Base-by-base conservation (phyloP, 2,329 filamentous ascomycete species). In the Diaporthe vaccinii region DNA sequence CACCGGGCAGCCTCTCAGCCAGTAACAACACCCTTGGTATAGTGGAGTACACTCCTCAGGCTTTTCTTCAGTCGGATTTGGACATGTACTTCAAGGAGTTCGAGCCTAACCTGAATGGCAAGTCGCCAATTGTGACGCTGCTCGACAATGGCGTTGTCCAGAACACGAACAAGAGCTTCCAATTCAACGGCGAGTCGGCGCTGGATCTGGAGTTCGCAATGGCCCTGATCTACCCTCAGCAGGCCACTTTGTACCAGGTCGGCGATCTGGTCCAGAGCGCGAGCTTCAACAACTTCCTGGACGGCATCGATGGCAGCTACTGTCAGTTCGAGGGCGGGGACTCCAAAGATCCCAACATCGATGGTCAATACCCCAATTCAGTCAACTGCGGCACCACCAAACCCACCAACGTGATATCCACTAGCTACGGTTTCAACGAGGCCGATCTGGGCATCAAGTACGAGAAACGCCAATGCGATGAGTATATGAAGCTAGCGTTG, bases 401-500 rank as follows among this genome's bases (percentile, higher is more conserved):
- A 17, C 79, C 86, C 8, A 86, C 89, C 5, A 89, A 90, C 74
- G 89, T 90, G 74, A 87, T 91, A 75, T 87, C 85, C 31, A 88
- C 88, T 39, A 89, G 87, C 15, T 91, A 91, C 80, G 85, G 84
- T 17, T 87, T 87, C 77, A 87, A 88, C 77, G 89, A 91, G 81
- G 85, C 83, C n/a, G 86, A 87, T 69, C 81, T 88, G 10, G 85
- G 87, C 1, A 82, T 83, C 8, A 82, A 81, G 74, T 91, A 91
- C 79, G 85, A 87, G 76, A 78, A 83, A 67, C 84, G 89, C 4
- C 89, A 91, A 80, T 91, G 89, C 79, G 82, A 84, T 74, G 88
- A 90, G 82, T 90, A 88, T 80, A 86, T 90, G 85, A 91, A 91
- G 82, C 85, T 91, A 2, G 88, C 86, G 25, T 84, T 90, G 51